phyloP scores from a whole-genome alignment of 2,329 filamentous ascomycete genomes.

The Bipolaris bicolor region DNA sequence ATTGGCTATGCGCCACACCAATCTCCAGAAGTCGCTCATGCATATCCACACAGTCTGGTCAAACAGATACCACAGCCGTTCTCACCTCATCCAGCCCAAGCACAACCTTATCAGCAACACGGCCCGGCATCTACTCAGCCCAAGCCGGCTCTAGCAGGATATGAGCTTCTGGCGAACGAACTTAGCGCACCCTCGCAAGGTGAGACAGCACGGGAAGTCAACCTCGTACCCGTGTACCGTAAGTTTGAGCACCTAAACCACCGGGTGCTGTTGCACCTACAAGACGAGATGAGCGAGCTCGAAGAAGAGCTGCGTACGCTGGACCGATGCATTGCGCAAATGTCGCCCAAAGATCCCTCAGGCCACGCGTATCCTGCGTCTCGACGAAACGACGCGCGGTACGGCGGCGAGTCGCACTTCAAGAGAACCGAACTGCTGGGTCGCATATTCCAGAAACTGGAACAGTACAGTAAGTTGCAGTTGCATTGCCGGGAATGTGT shows the following conservation, averaged over 20 bases:
- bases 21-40: constrained; percentile 29
- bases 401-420: constrained; percentile 64
- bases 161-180: constrained; percentile 48
- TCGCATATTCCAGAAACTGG: constrained; percentile 68
- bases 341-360: constrained; percentile 34
- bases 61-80: constrained; percentile 27
- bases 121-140: constrained; percentile 29
- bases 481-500: no score
- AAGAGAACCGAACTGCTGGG: constrained; percentile 66
- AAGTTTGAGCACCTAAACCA: constrained; percentile 84
- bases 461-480: constrained; percentile 65
- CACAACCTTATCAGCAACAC: constrained; percentile 31
- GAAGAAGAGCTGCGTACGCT: constrained; percentile 77
- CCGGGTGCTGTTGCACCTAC: constrained; percentile 78
- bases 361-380: constrained; percentile 61
- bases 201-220: constrained; percentile 15
- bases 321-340: constrained; percentile 64
- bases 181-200: constrained; percentile 36
- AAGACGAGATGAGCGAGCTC: constrained; percentile 82
- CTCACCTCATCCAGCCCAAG: constrained; percentile 30
- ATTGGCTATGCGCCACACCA: constrained; percentile 35
- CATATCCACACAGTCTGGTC: constrained; percentile 24
- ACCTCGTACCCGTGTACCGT: constrained; percentile 71
- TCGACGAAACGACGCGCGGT: constrained; percentile 61
- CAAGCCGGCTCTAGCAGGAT: constrained; percentile 44